Evolutionary conservation across 768 basidiomycete genomes (phyloP), one percentile per base, ranked within the genome.

Genomic region (Chalciporus pseudorubinellus): DNA sequence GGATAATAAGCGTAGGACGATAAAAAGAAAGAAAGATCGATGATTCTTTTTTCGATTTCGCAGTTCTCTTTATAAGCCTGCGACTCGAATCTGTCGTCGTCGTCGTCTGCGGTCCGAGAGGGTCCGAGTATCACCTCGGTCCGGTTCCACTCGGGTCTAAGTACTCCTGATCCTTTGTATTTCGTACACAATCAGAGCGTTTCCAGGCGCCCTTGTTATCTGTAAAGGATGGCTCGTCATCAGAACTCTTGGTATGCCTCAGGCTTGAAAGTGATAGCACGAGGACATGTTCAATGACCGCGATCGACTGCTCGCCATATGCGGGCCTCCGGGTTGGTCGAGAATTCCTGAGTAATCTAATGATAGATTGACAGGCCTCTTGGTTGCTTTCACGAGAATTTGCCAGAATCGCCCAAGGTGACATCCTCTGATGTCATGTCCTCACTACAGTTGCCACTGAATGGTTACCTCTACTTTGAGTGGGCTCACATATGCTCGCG

Each of bases 71-170:
- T 51, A 44, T 40, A 61, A 20, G 9, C 13, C 14, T 8, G 34
- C n/a, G 3, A n/a, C n/a, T 31, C 3, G 6, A 36, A 34, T 36
- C 34, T n/a, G 34, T 36, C 29, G 10, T 31, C 8, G 10, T 31
- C 8, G 10, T 6, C 14, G n/a, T 2, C 7, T 3, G 11, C 58
- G 57, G 57, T 18, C 57, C 57, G 57, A 10, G 3, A n/a, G n/a
- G n/a, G n/a, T 19, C 57, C 57, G 57, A 11, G 5, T 20, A 6
- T 31, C 57, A 26, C 38, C 33, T 19, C 58, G 58, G 58, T 13
- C 57, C 42, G 46, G 7, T 10, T 21, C 39, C 21, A 13, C 29
- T 18, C 40, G 19, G 29, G 26, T n/a, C 19, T 5, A 8, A n/a
- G 33, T 41, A 24, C 22, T 57, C 59, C 61, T 56, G 46, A 16